phyloP scores from a whole-genome alignment of 306 rosid species.

The Corylus heterophylla region DNA sequence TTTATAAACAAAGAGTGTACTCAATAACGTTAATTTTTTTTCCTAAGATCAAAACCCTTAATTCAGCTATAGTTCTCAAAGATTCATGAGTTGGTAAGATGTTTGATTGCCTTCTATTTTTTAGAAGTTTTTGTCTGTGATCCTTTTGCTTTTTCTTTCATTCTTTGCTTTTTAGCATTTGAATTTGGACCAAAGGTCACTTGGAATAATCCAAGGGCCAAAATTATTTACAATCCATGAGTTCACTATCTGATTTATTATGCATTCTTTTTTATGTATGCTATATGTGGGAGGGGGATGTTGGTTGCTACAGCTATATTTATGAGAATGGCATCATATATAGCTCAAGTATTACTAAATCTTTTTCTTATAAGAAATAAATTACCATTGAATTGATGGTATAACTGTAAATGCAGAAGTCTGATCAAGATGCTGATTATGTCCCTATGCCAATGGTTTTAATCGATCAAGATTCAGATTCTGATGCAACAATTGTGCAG shows the following conservation, averaged over 20 bases:
- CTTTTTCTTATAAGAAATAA: background rate
- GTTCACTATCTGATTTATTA: background rate
- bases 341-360: background rate
- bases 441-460: conserved; percentile 81
- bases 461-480: conserved; percentile 85
- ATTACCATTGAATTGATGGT: conserved; percentile 26
- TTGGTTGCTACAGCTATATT: background rate
- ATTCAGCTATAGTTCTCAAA: no score
- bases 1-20: no score
- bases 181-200: background rate
- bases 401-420: conserved; percentile 53
- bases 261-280: background rate
- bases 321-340: background rate
- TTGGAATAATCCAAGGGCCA: background rate
- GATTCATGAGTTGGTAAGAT: no score
- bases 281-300: background rate
- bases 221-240: background rate
- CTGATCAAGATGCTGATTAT: conserved; percentile 43
- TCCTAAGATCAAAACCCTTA: no score
- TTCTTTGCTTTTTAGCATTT: background rate
- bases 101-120: no score
- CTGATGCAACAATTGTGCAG: conserved; percentile 83
- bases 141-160: background rate
- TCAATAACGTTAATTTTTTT: no score
- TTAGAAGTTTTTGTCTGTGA: background rate